Conservation (phyloP, 1,284 basidiomycete species). For the Ceratobasidium theobromae region DNA sequence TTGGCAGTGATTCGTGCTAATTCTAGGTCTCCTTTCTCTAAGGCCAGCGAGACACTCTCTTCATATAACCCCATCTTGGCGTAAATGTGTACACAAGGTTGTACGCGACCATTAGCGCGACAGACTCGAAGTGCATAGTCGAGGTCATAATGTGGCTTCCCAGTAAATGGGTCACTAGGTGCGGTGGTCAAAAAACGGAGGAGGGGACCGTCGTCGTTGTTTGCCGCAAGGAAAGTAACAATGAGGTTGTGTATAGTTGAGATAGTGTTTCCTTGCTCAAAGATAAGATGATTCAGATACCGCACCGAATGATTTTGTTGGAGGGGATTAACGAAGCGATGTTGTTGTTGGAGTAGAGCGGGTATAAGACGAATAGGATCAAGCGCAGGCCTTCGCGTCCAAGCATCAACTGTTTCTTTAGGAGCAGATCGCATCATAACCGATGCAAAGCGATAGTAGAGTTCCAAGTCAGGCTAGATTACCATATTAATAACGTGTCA, state of each 20-base stretch:
- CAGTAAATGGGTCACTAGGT: conserved; percentile 78
- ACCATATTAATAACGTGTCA: not conserved
- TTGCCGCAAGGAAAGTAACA: conserved; percentile 78
- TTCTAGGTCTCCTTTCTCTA: conserved; percentile 91
- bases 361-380: conserved; percentile 88
- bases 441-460: conserved; percentile 92
- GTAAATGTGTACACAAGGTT: conserved; percentile 95
- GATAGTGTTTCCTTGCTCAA: conserved; percentile 75
- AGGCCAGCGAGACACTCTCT: conserved; percentile 91
- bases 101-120: conserved; percentile 76
- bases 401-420: conserved; percentile 87
- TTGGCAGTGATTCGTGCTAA: conserved; percentile 92
- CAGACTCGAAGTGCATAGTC: conserved; percentile 95
- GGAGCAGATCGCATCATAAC: conserved; percentile 85
- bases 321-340: conserved; percentile 65
- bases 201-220: conserved; percentile 64
- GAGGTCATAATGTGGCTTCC: conserved; percentile 91
- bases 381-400: conserved; percentile 79
- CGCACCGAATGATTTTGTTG: conserved; percentile 82
- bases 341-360: conserved; percentile 80
- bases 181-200: conserved; percentile 84
- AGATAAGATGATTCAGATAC: conserved; percentile 84
- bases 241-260: conserved; percentile 93
- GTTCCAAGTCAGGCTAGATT: conserved; percentile 67
- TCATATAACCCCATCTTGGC: conserved; percentile 98